phyloP scores from a whole-genome alignment of 1,284 basidiomycete species.

The Microbotryomycetes sp. region DNA sequence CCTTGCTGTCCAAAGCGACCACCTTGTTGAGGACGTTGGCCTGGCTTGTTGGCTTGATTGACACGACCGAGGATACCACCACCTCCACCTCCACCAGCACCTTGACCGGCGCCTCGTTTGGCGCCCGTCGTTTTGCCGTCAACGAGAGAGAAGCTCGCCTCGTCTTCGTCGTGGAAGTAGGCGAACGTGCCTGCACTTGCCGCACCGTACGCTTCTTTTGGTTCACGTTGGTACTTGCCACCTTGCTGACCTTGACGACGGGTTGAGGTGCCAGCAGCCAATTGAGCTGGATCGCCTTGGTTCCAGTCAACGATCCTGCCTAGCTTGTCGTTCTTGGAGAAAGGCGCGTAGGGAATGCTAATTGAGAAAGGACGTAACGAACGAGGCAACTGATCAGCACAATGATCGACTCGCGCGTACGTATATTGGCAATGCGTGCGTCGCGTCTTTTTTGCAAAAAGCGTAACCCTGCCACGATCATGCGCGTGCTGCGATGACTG shows the following conservation, averaged over 20 bases:
- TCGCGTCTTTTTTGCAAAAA: too few species aligned
- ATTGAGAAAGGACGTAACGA: too few species aligned
- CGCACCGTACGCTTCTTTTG: slow-evolving; percentile 47
- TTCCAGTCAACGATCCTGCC: slow-evolving; percentile 97
- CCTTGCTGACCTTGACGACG: slow-evolving; percentile 52
- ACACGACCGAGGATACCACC: slow-evolving; percentile 7
- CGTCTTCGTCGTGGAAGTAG: slow-evolving; percentile 97
- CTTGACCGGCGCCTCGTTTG: slow-evolving; percentile 23
- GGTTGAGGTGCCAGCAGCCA: slow-evolving; percentile 53
- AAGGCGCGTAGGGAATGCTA: slow-evolving; percentile 92
- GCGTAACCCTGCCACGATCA: too few species aligned
- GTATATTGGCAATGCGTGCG: too few species aligned
- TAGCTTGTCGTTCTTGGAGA: slow-evolving; percentile 96
- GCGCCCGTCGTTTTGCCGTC: slow-evolving; percentile 52
- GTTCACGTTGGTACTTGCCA: slow-evolving; percentile 32
- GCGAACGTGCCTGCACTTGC: slow-evolving; percentile 62
- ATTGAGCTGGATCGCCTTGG: slow-evolving; percentile 10
- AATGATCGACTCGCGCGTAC: too few species aligned
- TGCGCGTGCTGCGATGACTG: neutral
- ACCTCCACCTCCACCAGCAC: slow-evolving; percentile 28
- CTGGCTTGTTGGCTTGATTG: slow-evolving; percentile 30
- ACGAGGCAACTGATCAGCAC: too few species aligned
- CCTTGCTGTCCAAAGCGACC: slow-evolving; percentile 39
- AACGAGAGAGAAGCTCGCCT: slow-evolving; percentile 94
- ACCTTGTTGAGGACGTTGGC: slow-evolving; percentile 30